These are phyloP conservation scores for Psophocarpus tetragonolobus DNA, from an alignment of 306 rosid genomes.

Conservation along the genomic window DNA sequence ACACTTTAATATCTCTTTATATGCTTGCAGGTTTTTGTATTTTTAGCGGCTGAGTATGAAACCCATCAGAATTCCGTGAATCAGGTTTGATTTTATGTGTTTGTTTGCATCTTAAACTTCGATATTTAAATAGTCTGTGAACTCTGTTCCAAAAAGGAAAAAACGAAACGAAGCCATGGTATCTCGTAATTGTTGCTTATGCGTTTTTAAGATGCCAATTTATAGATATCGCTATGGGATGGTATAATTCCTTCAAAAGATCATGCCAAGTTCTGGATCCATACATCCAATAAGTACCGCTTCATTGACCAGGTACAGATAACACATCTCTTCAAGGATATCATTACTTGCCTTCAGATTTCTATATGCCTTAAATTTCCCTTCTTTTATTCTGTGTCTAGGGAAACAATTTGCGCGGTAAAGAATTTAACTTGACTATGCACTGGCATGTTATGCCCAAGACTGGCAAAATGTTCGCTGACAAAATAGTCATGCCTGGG, in stretches of 20 bases:
- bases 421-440: slow-evolving; percentile 75
- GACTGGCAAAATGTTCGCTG: slow-evolving; percentile 73
- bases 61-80: slow-evolving; percentile 69
- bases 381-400: slow-evolving; percentile 15
- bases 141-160: background rate
- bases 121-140: background rate
- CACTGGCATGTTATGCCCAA: slow-evolving; percentile 96
- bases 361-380: background rate
- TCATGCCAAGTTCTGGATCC: slow-evolving; percentile 61
- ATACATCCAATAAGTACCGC: slow-evolving; percentile 74
- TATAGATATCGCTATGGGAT: slow-evolving; percentile 87
- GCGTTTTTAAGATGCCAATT: slow-evolving; percentile 5
- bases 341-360: background rate
- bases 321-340: slow-evolving; percentile 7
- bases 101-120: slow-evolving; percentile 8
- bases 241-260: slow-evolving; percentile 73
- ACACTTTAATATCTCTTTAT: slow-evolving; percentile 18
- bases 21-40: slow-evolving; percentile 71
- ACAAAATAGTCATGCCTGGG: slow-evolving; percentile 63
- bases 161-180: background rate
- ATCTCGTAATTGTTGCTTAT: slow-evolving; percentile 10
- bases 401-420: slow-evolving; percentile 82
- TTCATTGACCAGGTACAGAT: slow-evolving; percentile 74
- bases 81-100: slow-evolving; percentile 52
- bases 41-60: slow-evolving; percentile 83